Evolutionary conservation across 352 stramenopile genomes (phyloP).

Genomic region (Phytophthora fragariae): DNA sequence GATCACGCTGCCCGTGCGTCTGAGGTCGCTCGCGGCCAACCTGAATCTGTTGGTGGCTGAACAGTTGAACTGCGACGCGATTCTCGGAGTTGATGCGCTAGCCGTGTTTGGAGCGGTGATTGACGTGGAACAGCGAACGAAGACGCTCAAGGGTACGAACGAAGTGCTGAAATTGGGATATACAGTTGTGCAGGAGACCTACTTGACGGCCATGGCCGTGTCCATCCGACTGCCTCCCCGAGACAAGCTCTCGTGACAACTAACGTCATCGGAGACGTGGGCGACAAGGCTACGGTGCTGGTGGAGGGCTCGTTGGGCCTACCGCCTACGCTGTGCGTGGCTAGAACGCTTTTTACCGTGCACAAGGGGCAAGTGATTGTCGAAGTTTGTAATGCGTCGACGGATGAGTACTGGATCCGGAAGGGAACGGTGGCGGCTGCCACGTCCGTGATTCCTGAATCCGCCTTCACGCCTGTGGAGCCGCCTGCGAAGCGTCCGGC

Average conservation of each 20-base stretch:
- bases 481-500: too few species aligned
- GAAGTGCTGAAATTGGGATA: neutral
- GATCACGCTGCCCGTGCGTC: neutral
- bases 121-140: neutral
- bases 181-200: neutral
- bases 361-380: neutral
- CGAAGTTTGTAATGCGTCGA: neutral
- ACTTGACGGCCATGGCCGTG: neutral
- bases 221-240: neutral
- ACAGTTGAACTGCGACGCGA: neutral
- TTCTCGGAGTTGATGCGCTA: neutral
- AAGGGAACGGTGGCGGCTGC: neutral
- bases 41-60: neutral
- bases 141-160: neutral
- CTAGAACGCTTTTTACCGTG: conserved; percentile 1
- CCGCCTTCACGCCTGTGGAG: neutral
- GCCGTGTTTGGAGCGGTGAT: neutral
- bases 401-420: conserved; percentile 1
- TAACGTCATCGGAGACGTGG: neutral
- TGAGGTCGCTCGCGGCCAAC: neutral
- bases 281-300: neutral
- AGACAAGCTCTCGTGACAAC: neutral
- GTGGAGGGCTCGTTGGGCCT: neutral
- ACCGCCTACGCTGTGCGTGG: neutral
- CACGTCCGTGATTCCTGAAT: neutral